phyloP scores from a whole-genome alignment of 2,329 filamentous ascomycete species.

The Fusarium mangiferae region DNA sequence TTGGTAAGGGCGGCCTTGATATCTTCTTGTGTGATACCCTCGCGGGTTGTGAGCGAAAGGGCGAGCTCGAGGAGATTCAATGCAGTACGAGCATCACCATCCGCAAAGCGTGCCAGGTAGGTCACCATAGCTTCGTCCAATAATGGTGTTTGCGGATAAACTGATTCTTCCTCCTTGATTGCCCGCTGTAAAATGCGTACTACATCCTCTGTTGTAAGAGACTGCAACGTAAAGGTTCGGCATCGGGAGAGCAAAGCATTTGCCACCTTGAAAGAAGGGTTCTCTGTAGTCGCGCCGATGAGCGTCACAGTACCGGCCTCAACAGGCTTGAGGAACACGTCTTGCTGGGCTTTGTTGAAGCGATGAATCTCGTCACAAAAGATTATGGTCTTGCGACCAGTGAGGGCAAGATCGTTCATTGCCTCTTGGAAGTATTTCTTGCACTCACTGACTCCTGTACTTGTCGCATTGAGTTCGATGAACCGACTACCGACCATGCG shows the following conservation, averaged over 20 bases:
- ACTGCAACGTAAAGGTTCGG: slow-evolving; percentile 86
- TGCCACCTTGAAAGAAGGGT: slow-evolving; percentile 90
- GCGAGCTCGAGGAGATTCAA: slow-evolving; percentile 93
- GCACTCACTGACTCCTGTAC: slow-evolving; percentile 86
- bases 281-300: slow-evolving; percentile 96
- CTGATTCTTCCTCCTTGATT: slow-evolving; percentile 66
- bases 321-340: slow-evolving; percentile 92
- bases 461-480: slow-evolving; percentile 95
- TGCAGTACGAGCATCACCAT: slow-evolving; percentile 92
- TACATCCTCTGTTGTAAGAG: slow-evolving; percentile 78
- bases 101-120: slow-evolving; percentile 87
- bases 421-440: slow-evolving; percentile 93
- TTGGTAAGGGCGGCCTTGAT: slow-evolving; percentile 88
- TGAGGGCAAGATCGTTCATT: slow-evolving; percentile 79
- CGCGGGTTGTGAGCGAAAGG: slow-evolving; percentile 72
- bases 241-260: slow-evolving; percentile 88
- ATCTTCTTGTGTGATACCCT: slow-evolving; percentile 75
- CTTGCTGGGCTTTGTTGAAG: slow-evolving; percentile 92
- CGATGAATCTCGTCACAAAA: slow-evolving; percentile 98
- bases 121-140: slow-evolving; percentile 80
- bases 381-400: slow-evolving; percentile 90
- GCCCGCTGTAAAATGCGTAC: slow-evolving; percentile 81
- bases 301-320: slow-evolving; percentile 91
- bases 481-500: slow-evolving; percentile 85
- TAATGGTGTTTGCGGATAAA: slow-evolving; percentile 61